Evolutionary conservation across 2,329 filamentous ascomycete species (phyloP).

Genomic region (Ceratocystis diversiconidia): DNA sequence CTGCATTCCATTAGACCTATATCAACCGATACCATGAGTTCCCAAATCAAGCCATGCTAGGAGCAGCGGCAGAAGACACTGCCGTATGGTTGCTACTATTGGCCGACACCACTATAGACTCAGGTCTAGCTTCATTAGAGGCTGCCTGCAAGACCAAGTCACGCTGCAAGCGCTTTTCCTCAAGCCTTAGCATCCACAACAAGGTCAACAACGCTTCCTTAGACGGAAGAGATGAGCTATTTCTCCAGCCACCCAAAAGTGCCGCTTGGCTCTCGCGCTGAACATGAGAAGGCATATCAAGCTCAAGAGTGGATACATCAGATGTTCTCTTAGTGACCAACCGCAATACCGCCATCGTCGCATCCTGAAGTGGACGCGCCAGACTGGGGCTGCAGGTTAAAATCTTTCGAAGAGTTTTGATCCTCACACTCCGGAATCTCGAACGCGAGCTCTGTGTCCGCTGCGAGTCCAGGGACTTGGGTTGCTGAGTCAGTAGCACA

Average conservation of each 20-base stretch:
- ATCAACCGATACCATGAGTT: background rate
- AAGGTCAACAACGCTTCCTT: conserved; percentile 36
- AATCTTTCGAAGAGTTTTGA: conserved; percentile 48
- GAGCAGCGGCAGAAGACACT: conserved; percentile 9
- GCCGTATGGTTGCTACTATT: background rate
- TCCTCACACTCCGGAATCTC: conserved; percentile 44
- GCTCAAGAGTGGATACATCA: conserved; percentile 32
- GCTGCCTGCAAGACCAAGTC: background rate
- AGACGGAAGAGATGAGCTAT: conserved; percentile 28
- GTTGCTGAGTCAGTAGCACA: conserved; percentile 32
- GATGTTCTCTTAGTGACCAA: conserved; percentile 45
- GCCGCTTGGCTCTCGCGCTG: conserved; percentile 28
- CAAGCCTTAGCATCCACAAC: conserved; percentile 32
- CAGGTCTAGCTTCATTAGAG: background rate
- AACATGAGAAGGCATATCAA: conserved; percentile 24
- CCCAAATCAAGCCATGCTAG: conserved; percentile 12
- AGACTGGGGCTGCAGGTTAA: conserved; percentile 59
- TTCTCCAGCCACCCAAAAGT: conserved; percentile 25
- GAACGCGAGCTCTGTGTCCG: conserved; percentile 38
- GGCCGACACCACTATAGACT: conserved; percentile 8
- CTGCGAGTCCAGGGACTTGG: conserved; percentile 36
- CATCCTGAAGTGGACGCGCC: conserved; percentile 60
- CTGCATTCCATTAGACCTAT: background rate
- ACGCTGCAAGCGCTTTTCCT: conserved; percentile 27
- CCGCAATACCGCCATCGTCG: conserved; percentile 61